Evolutionary conservation across 2,329 filamentous ascomycete genomes (phyloP), one percentile per base, ranked within the genome.

Genomic region (Phialemoniopsis sp.): DNA sequence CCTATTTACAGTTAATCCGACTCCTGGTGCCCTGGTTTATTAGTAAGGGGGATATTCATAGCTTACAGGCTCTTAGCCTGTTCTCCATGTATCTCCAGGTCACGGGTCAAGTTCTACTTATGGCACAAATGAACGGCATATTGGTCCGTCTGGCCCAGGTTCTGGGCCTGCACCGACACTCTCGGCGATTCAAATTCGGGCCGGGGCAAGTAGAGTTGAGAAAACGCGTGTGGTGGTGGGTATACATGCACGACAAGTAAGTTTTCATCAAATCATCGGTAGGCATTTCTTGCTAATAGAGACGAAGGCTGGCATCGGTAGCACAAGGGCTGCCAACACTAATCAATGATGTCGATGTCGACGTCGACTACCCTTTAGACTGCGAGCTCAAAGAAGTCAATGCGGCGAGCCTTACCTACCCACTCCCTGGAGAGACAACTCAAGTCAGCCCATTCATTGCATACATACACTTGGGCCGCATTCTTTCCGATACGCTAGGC

Each of bases 161-260:
- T 3, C 13, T 40, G 13, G 34, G 39, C 9, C 39, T 40, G 14
- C 39, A 40, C 15, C 39, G 39, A 29, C 39, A 40, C 13, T 16
- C 39, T 7, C 31, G 39, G 34, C 28, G 29, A 18, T 40, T 37
- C 17, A 40, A 32, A 15, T 40, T 40, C 13, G 36, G 26, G 13
- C 33, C 5, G 13, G 34, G 39, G 2, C 31, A 37, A 21, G 39
- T 37, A 4, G 28, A 40, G 19, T 16, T 15, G 34, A 32, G 39
- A 13, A 37, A 26, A 13, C 29, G 39, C 10, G 10, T 40, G 8
- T 40, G 39, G 34, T 40, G 39, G 39, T 37, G 39, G 39, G 32
- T 40, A 13, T 40, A 40, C 8, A 40, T 40, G 29, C 32, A 30
- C 21, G 21, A 26, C 21, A 26, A 26, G 21, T 26, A 26, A 10